Conservation (phyloP, 495 filamentous ascomycete genomes). For the Penicillium dipodomyicola region DNA sequence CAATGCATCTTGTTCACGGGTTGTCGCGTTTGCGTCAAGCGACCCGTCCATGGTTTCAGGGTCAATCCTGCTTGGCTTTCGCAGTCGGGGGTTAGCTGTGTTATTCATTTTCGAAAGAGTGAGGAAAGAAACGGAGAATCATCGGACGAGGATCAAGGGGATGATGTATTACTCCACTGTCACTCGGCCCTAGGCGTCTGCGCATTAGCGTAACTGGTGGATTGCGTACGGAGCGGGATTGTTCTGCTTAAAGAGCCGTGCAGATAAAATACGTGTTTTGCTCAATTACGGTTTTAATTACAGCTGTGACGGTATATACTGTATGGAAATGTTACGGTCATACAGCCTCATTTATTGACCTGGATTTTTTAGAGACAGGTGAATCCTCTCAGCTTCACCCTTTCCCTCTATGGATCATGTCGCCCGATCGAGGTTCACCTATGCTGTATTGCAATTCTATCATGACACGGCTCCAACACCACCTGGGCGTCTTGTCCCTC, state of each 20-base stretch:
- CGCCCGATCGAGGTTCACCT: not conserved
- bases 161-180: conserved; percentile 7
- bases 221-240: not conserved
- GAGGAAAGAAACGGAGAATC: not conserved
- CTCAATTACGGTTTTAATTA: not conserved
- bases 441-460: not conserved
- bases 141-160: not conserved
- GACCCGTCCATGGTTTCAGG: not conserved
- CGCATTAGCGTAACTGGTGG: not conserved
- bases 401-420: not conserved
- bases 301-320: not conserved
- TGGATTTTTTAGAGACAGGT: not conserved
- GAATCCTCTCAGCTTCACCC: not conserved
- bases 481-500: not conserved
- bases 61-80: conserved; percentile 6
- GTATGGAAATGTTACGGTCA: not conserved
- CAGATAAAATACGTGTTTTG: conserved; percentile 7
- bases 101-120: not conserved
- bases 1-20: not conserved
- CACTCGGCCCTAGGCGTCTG: not conserved
- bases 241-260: not conserved
- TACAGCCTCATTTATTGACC: not conserved
- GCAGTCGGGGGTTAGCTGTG: conserved; percentile 4
- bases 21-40: not conserved
- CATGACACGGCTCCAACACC: not conserved